Base-by-base conservation (phyloP, 352 stramenopile species). In the Pythium rhizo-oryzae region DNA sequence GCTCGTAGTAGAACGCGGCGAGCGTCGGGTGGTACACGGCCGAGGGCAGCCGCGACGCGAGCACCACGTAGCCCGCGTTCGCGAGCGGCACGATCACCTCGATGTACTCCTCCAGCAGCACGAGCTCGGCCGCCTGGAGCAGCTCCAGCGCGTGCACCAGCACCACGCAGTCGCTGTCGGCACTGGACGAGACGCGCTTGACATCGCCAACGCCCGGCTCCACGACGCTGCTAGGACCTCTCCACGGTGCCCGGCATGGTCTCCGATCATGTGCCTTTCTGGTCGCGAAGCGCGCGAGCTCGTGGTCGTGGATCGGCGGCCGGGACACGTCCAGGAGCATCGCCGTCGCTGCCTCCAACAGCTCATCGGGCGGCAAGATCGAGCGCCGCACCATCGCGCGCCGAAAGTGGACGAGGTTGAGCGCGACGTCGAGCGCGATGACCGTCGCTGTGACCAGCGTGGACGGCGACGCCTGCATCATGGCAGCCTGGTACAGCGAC, bases 1-100 rank as follows among this genome's bases (percentile, higher is more conserved):
- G 25, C 9, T 4, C 28, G 25, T 76, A 83, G 59, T 88, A 89
- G 57, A 91, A 90, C 15, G 79, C 75, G 9, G 91, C 52, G 39
- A 92, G 65, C 58, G 89, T 89, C 5, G 52, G 19, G 30, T 90
- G 74, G 13, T 76, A 52, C 44, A 90, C 81, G 18, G 79, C 75
- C 21, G 84, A 60, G 5, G 13, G 30, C 3, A 57, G 41, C 23
- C 57, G 44, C 18, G 44, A 56, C 2, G 25, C 47, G 28, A 65
- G 5, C 2, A 19, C 23, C 3, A 59, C 8, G 50, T 60, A 67
- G 4, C 46, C n/a, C 7, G 21, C 52, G 53, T 52, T 62, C 0
- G 41, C 24, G 18, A 54, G 15, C 12, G 62, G 62, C 1, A 69
- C 41, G 19, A 49, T 37, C 25, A 63, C 43, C 28, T 63, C 62